Evolutionary conservation across 164 flowering plant species (phyloP), one percentile per base, ranked within the genome.

Genomic region (Nymphaea thermarum): DNA sequence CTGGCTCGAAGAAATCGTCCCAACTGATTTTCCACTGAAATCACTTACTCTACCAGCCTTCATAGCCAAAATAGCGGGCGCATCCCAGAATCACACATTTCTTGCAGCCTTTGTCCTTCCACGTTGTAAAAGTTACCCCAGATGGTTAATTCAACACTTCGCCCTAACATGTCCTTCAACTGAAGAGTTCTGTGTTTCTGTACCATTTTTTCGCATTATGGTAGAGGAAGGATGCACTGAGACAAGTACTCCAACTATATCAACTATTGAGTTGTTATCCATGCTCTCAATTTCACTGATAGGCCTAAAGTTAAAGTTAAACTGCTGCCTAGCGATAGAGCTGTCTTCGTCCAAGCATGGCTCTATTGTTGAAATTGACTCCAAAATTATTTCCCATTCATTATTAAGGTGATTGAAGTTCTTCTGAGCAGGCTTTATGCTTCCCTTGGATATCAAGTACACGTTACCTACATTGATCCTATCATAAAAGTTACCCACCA

Each of bases 21-120:
- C 89, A 18, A 94, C 80, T 25, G 88, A 63, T 77, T 89, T 94
- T 67, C 99, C 99, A 72, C 85, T 90, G 71, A 90, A 91, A 60
- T 90, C 96, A 76, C 60, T 87, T 12, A 94, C 84, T 71, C 94
- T 84, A 65, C 77, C 89, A 72, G 94, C 65, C 78, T 94, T 94
- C 66, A 94, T 82, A 44, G 98, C 99, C 74, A 91, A 75, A 76
- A 94, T 87, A 71, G n/a, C n/a, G 98, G 98, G 73, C 71, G 85
- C 2, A 18, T 64, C 14, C 98, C 99, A 60, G 89, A 76, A 73
- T 92, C 98, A 71, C 95, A 86, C 75, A 86, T 75, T 43, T 73
- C n/a, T n/a, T n/a, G n/a, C n/a, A n/a, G n/a, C n/a, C n/a, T n/a
- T n/a, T n/a, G n/a, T n/a, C n/a, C n/a, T n/a, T n/a, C n/a, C n/a